Evolutionary conservation across 495 filamentous ascomycete species (phyloP), one percentile per base, ranked within the genome.

Genomic region (Xylaria acuta): DNA sequence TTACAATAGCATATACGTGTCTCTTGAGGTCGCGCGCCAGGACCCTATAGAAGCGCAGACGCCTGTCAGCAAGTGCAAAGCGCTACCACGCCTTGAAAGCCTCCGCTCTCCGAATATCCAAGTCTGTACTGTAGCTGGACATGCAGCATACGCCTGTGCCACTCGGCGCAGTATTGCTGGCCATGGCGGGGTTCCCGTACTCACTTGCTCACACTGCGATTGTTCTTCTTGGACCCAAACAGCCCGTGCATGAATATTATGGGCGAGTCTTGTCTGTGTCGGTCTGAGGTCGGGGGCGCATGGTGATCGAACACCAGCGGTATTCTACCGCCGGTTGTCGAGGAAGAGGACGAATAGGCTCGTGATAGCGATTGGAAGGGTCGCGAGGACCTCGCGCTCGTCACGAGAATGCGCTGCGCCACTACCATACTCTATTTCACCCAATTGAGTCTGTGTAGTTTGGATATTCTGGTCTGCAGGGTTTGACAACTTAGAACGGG

Each of bases 171-270:
- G 12, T 32, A 43, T 32, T 18, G 6, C 41, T 22, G 34, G 45
- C 56, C 43, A 22, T 32, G 36, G 30, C 51, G 53, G 63, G 53
- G 6, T 41, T 47, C 68, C 30, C 34, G 41, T n/a, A 84, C 93
- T 86, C 88, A 98, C 96, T 94, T 97, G 90, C 95, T 97, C 73
- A 99, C 96, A 81, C 88, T 94, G 81, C 95, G 84, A 78, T 98
- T 96, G 76, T 99, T 99, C 85, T 93, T 93, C 82, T 97, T 98
- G 51, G 93, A 97, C 30, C 96, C 96, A 78, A 99, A 98, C 20
- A 99, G 86, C 5, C 96, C 96, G 80, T 99, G 96, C 81, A 98
- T 88, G 72, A 99, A 89, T 74, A 99, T 81, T 70, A 99, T 92
- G 1, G 96, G 94, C 54, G 87, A 80, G 58, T 87, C 86, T 72